Evolutionary conservation across 1,284 basidiomycete genomes (phyloP).

Genomic region (Apiotrichum domesticum): DNA sequence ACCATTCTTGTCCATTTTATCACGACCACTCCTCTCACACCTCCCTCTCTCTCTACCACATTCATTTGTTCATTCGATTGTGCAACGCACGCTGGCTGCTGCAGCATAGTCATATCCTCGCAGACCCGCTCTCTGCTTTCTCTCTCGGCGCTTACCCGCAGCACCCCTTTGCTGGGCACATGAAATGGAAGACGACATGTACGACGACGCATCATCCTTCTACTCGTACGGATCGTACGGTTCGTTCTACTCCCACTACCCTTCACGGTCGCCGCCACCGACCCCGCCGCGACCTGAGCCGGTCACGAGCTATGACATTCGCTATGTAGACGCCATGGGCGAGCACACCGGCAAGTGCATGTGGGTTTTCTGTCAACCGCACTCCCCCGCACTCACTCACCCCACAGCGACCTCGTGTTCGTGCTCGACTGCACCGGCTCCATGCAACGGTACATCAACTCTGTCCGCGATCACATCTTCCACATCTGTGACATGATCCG

Average conservation of each 20-base stretch:
- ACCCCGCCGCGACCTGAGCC: slow-evolving; percentile 30
- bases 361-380: slow-evolving; percentile 20
- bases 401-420: slow-evolving; percentile 69
- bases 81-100: too few species aligned
- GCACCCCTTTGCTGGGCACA: background rate
- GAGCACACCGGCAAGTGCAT: slow-evolving; percentile 38
- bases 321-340: slow-evolving; percentile 26
- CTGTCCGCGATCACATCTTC: slow-evolving; percentile 96
- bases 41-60: too few species aligned
- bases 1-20: too few species aligned
- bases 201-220: slow-evolving; percentile 29
- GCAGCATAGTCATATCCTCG: too few species aligned
- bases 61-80: too few species aligned
- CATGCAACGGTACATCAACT: slow-evolving; percentile 49
- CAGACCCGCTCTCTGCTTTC: background rate
- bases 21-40: too few species aligned
- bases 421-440: slow-evolving; percentile 85
- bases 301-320: slow-evolving; percentile 30
- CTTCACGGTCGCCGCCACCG: slow-evolving; percentile 17
- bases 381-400: background rate
- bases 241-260: slow-evolving; percentile 24
- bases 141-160: background rate
- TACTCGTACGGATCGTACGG: slow-evolving; percentile 21
- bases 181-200: slow-evolving; percentile 37
- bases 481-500: slow-evolving; percentile 94